Evolutionary conservation across 2,329 filamentous ascomycete genomes (phyloP).

Genomic region (Pseudogymnoascus sp.): DNA sequence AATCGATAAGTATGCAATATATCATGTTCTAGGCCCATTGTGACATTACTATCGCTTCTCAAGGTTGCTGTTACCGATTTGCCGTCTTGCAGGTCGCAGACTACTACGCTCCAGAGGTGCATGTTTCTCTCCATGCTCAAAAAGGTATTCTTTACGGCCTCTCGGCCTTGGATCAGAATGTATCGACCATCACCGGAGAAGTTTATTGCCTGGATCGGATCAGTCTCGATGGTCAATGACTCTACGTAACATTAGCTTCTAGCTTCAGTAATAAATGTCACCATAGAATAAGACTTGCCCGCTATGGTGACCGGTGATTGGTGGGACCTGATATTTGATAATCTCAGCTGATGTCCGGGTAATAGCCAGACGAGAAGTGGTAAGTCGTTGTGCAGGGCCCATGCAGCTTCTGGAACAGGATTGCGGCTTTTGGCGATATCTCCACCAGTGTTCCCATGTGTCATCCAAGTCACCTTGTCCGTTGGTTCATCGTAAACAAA

Average conservation of each 20-base stretch:
- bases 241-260: not conserved
- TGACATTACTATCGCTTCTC: not conserved
- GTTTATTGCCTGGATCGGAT: constrained; percentile 3
- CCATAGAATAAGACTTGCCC: not conserved
- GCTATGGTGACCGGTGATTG: constrained; percentile 2
- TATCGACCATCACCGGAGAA: constrained; percentile 10
- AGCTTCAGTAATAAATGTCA: not conserved
- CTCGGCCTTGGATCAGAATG: constrained; percentile 5
- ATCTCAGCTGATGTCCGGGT: constrained; percentile 7
- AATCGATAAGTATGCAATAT: constrained; percentile 4
- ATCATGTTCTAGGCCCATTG: constrained; percentile 2
- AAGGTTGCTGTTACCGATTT: not conserved
- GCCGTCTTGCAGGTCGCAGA: constrained; percentile 8
- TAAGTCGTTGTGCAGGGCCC: not conserved
- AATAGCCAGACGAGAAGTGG: constrained; percentile 10
- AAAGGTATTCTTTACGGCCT: not conserved
- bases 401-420: not conserved
- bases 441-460: constrained; percentile 6
- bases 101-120: not conserved
- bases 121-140: not conserved
- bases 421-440: not conserved
- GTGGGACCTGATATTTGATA: constrained; percentile 7
- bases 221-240: constrained; percentile 5
- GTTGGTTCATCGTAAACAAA: not conserved
- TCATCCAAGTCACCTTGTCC: constrained; percentile 8